Base-by-base conservation (phyloP, 2,329 filamentous ascomycete species). In the Onygenales sp. region DNA sequence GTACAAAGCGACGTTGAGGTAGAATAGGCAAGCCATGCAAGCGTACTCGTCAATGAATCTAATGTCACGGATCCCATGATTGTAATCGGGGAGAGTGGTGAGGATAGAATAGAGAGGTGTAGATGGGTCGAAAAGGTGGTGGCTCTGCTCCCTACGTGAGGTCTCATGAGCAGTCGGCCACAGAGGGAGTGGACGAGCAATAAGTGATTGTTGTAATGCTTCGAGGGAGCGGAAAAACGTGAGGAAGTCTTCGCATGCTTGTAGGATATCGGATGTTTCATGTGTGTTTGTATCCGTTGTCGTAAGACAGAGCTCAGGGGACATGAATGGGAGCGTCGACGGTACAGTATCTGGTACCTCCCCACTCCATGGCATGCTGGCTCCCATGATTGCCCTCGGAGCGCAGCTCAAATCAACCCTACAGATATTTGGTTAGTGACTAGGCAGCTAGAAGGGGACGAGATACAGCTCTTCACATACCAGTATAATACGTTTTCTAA, bases 401-500 rank as follows among this genome's bases (percentile, higher is more conserved):
- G 63, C 65, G 48, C 65, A 66, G 48, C 60, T 64, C 43, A 65
- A 63, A 54, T 67, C 65, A 32, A 67, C 65, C 65, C 65, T 67
- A 50, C 21, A 33, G 41, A 41, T 17, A 49, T 9, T 41, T 49
- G 32, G 39, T 49, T 7, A 49, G 47, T 17, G 10, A 49, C 11
- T 11, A 38, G 33, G 13, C 21, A 7, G 33, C 32, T 27, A 27
- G 14, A 10, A 41, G 11, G 38, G 2, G 10, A 35, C 13, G 3
- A 7, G 7, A 32, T 21, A 41, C 27, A 41, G 10, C 10, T 27
- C 11, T 9, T 35, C 43, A 49, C 50, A 39, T 62, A 67, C 65
- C 65, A 67, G 55, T 66, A 67, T 39, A 67, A 54, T n/a, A 67
- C 60, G 47, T 61, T 65, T 57, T 65, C 63, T 45, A 67, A 44